Evolutionary conservation across 768 basidiomycete genomes (phyloP).

Genomic region (Leccinum barrowsii): DNA sequence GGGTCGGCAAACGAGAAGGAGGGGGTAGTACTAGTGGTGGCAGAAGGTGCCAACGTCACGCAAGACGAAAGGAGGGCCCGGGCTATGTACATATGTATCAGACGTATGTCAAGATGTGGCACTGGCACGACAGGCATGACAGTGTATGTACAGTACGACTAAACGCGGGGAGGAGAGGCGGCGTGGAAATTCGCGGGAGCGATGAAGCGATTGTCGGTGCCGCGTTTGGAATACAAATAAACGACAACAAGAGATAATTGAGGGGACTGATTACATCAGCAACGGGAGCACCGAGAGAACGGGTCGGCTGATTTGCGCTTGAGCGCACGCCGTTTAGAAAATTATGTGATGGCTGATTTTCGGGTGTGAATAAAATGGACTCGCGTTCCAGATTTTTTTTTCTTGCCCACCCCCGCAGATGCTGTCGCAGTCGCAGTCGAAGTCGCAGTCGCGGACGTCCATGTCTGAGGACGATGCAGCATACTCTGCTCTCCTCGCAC

Average conservation of each 20-base stretch:
- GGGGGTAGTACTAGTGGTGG: neutral
- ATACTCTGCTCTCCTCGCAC: conserved; percentile 27
- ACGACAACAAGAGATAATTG: neutral
- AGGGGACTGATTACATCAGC: conserved; percentile 17
- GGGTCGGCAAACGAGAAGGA: conserved; percentile 5
- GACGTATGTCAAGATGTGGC: neutral
- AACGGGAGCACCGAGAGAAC: conserved; percentile 1
- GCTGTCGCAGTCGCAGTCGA: neutral
- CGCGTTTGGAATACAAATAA: neutral
- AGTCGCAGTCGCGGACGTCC: neutral
- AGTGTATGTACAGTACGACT: neutral
- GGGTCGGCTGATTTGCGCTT: conserved; percentile 21
- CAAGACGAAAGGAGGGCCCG: neutral
- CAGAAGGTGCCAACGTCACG: neutral
- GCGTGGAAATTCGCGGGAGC: neutral
- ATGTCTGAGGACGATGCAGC: conserved; percentile 33
- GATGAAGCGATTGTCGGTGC: neutral
- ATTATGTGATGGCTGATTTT: conserved; percentile 12
- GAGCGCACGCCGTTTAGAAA: conserved; percentile 12
- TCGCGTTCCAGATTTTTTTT: neutral
- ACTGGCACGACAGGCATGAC: neutral
- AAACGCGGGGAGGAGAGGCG: neutral
- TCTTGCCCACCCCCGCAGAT: conserved; percentile 6
- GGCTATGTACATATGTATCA: neutral
- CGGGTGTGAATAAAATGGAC: conserved; percentile 21